Conservation (phyloP, 306 rosid species). For the Cucumis hystrix region DNA sequence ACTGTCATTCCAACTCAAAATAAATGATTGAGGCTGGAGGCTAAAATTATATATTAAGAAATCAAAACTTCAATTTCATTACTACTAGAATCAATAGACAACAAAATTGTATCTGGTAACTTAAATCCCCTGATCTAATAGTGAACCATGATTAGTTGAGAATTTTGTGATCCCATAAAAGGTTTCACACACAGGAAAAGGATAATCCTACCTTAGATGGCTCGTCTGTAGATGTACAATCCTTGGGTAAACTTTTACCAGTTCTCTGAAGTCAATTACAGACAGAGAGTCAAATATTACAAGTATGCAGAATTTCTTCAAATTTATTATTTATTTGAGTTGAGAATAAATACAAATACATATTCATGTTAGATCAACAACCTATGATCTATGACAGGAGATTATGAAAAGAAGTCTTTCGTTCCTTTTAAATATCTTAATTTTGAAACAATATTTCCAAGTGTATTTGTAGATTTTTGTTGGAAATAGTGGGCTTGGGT, state of each 20-base stretch:
- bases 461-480: neutral
- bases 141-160: neutral
- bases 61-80: slow-evolving; percentile 1
- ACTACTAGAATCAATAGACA: neutral
- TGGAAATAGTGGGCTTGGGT: too few species aligned
- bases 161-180: neutral
- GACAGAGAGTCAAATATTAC: neutral
- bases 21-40: neutral
- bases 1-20: slow-evolving; percentile 35
- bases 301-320: neutral
- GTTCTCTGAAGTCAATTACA: slow-evolving; percentile 39
- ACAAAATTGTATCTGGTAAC: neutral
- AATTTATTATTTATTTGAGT: neutral
- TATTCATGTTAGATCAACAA: neutral
- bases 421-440: neutral
- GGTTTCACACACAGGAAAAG: neutral
- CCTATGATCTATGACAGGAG: neutral
- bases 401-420: neutral
- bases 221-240: slow-evolving; percentile 49
- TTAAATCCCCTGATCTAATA: neutral
- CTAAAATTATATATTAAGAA: neutral
- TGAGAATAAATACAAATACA: neutral
- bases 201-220: slow-evolving; percentile 50
- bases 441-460: neutral
- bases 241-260: slow-evolving; percentile 55